Evolutionary conservation across 441 rosid species (phyloP), one percentile per base, ranked within the genome.

Genomic region (Croton laevigatus): DNA sequence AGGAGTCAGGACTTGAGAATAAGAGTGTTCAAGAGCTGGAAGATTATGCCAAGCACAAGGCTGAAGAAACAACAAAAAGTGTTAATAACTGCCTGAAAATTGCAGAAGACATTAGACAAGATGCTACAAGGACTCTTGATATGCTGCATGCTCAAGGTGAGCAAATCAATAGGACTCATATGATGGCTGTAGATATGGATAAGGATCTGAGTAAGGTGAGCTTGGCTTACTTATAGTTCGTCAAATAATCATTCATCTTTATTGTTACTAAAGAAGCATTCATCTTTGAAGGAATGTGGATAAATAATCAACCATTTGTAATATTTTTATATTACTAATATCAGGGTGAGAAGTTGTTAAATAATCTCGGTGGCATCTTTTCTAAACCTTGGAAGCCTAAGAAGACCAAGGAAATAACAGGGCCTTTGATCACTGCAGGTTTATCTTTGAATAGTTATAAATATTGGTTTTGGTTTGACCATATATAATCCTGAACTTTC

Each of bases 381-480:
- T 88, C 94, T 16, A 90, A 70, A 88, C 87, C 93, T 5, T 92
- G 98, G 99, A 92, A 92, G 86, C 97, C 96, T 8, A 92, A 92
- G 84, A 92, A 87, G 83, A 77, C 88, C 59, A 85, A 81, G 45
- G 72, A 82, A 2, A 83, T 92, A 37, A 63, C 75, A 9, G 96
- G 97, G 51, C 99, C 99, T 51, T 70, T 86, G 61, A 80, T 80
- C 32, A 84, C 85, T 51, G 76, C 82, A 89, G 94, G 98, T 91
- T 72, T 68, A 66, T 70, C 86, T 86, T 85, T 68, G 63, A 20
- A 2, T 68, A 14, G 6, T 44, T 54, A 10, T 17, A 48, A 22
- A 23, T 13, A 8, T 40, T 8, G 1, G 8, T 32, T 5, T 53
- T 60, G 19, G 14, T 51, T 22, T 27, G 72, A 37, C 16, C 42